Conservation (phyloP, 2,329 filamentous ascomycete genomes). For the Colletotrichum liriopes region DNA sequence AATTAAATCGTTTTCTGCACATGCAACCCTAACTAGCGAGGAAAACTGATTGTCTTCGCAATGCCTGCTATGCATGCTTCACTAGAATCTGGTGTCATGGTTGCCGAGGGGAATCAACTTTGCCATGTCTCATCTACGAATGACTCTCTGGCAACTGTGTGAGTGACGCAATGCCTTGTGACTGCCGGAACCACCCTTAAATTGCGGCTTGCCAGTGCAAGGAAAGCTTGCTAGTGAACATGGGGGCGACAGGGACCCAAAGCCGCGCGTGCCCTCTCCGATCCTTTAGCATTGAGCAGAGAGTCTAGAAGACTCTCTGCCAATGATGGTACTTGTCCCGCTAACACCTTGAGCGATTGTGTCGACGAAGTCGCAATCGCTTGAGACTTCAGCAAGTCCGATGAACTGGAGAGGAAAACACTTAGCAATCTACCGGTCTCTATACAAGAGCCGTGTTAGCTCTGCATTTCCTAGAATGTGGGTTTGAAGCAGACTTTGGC, state of each 20-base stretch:
- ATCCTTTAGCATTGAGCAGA: neutral
- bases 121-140: neutral
- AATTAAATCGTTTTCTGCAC: slow-evolving; percentile 11
- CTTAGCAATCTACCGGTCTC: neutral
- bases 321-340: neutral
- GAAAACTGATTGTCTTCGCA: neutral
- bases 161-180: slow-evolving; percentile 34
- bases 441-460: neutral
- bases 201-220: slow-evolving; percentile 5
- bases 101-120: neutral
- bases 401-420: neutral
- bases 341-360: neutral
- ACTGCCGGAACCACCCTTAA: slow-evolving; percentile 13
- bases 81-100: neutral
- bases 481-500: neutral
- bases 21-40: neutral
- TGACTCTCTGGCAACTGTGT: neutral
- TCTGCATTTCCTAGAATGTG: neutral
- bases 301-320: neutral
- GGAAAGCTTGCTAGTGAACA: neutral
- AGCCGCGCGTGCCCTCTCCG: slow-evolving; percentile 17
- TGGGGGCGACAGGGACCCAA: slow-evolving; percentile 24
- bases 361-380: neutral
- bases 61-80: neutral
- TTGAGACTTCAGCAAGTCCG: neutral